Evolutionary conservation across 306 rosid genomes (phyloP).

Genomic region (Rosa rugosa): DNA sequence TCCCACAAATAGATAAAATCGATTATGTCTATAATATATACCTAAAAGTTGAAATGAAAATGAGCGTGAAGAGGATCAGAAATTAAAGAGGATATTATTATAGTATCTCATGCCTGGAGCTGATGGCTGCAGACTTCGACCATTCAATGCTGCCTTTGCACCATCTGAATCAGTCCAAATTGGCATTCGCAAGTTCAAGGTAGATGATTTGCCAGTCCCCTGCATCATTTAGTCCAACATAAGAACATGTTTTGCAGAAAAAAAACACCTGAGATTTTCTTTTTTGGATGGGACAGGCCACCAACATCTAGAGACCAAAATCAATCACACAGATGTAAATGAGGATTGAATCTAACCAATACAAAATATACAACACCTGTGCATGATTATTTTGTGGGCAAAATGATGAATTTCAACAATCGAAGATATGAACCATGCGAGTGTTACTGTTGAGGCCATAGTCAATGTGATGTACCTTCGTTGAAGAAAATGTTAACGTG

Average conservation of each 20-base stretch:
- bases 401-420: not conserved
- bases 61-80: not conserved
- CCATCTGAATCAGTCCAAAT: conserved; percentile 56
- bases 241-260: not conserved
- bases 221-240: conserved; percentile 31
- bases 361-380: not conserved
- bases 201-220: conserved; percentile 28
- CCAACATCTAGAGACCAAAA: not conserved
- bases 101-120: conserved; percentile 49
- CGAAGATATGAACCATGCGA: not conserved
- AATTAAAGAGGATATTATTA: not conserved
- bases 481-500: conserved; percentile 45
- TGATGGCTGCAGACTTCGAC: conserved; percentile 36
- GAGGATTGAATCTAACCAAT: not conserved
- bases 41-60: not conserved
- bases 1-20: not conserved
- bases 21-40: not conserved
- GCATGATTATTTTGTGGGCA: not conserved
- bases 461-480: conserved; percentile 27
- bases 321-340: not conserved
- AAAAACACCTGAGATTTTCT: not conserved
- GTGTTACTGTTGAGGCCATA: not conserved
- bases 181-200: conserved; percentile 71
- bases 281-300: not conserved
- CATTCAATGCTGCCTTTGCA: conserved; percentile 52